Percentiles rank a stretch among this genome's conserved stretches.
Evolutionary conservation across 805 yeast species (phyloP).

Genomic region (Nakazawaea populi): DNA sequence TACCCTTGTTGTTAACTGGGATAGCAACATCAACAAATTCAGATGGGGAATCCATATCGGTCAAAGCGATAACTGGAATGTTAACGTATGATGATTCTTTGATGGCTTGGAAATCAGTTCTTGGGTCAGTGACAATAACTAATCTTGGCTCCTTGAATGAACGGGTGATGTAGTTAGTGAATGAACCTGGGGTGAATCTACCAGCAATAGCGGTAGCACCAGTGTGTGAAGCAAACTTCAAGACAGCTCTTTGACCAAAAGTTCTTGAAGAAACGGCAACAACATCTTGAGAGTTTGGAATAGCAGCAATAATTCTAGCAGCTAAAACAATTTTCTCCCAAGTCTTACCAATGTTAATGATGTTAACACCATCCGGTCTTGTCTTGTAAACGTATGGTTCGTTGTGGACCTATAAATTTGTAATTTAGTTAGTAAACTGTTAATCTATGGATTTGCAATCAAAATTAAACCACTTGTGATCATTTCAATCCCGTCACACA

Average conservation of each 20-base stretch:
- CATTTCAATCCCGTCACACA: too few species aligned
- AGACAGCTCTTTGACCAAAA: constrained; percentile 99
- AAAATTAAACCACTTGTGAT: too few species aligned
- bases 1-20: constrained; percentile 99
- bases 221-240: constrained; percentile 99
- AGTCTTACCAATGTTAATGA: constrained; percentile 97
- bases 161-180: constrained; percentile 99
- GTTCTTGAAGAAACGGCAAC: constrained; percentile 99
- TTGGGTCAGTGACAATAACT: constrained; percentile 98
- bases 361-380: constrained; percentile 99
- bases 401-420: constrained; percentile 72
- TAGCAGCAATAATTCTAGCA: constrained; percentile 99
- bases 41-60: constrained; percentile 98
- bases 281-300: constrained; percentile 97
- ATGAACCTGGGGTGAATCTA: constrained; percentile 99
- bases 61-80: constrained; percentile 99
- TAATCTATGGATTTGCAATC: too few species aligned
- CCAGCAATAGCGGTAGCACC: constrained; percentile 99
- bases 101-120: constrained; percentile 99
- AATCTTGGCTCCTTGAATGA: constrained; percentile 99
- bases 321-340: constrained; percentile 99
- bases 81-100: constrained; percentile 99
- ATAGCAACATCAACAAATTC: constrained; percentile 99
- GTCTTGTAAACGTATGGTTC: constrained; percentile 95
- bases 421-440: constrained; percentile 8